Evolutionary conservation across 768 basidiomycete genomes (phyloP).

Genomic region (Boletus rubescentipes): DNA sequence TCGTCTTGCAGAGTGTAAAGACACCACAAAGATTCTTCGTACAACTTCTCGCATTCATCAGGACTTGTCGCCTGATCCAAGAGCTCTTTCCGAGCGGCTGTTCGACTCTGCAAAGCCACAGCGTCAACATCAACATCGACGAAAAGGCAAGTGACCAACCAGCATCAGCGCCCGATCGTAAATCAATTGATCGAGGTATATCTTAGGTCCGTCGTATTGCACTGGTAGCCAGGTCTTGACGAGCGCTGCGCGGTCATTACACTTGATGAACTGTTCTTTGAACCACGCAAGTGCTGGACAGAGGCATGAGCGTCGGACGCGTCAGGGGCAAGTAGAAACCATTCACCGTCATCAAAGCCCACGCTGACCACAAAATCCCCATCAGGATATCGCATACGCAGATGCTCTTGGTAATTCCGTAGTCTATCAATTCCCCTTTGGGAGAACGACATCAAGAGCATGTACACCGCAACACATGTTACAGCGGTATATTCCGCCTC

Average conservation of each 20-base stretch:
- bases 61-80: slow-evolving; percentile 73
- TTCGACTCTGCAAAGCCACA: slow-evolving; percentile 65
- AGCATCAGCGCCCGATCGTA: slow-evolving; percentile 89
- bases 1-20: slow-evolving; percentile 92
- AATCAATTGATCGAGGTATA: slow-evolving; percentile 86
- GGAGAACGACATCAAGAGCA: slow-evolving; percentile 89
- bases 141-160: slow-evolving; percentile 46
- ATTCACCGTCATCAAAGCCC: slow-evolving; percentile 73
- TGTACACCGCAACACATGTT: slow-evolving; percentile 85
- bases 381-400: slow-evolving; percentile 77
- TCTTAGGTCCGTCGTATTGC: slow-evolving; percentile 78
- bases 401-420: slow-evolving; percentile 72
- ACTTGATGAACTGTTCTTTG: slow-evolving; percentile 90
- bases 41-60: slow-evolving; percentile 88
- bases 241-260: slow-evolving; percentile 85
- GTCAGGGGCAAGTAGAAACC: slow-evolving; percentile 4
- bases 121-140: neutral
- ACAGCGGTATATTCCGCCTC: slow-evolving; percentile 83
- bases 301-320: slow-evolving; percentile 6
- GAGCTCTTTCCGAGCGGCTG: slow-evolving; percentile 88
- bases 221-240: slow-evolving; percentile 87
- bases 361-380: slow-evolving; percentile 75
- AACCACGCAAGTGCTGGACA: slow-evolving; percentile 80
- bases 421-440: slow-evolving; percentile 90
- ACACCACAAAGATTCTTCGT: slow-evolving; percentile 94